Evolutionary conservation across 176 grass and related monocot species (phyloP), one percentile per base, ranked within the genome.

Genomic region (Dendrocalamus sinicus): DNA sequence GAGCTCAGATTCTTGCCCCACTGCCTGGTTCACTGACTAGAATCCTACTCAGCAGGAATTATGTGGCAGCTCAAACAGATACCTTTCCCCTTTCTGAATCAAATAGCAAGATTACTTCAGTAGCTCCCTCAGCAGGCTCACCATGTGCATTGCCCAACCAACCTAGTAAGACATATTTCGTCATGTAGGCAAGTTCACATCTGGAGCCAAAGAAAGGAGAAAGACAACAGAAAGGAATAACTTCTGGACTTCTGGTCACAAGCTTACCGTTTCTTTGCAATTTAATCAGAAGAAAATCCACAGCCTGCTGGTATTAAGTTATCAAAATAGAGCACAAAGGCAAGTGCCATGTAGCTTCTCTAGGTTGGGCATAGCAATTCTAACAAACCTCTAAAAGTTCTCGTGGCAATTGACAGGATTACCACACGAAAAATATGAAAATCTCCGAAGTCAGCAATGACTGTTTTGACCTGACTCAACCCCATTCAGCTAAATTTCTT

Each of bases 401-500:
- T 63, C 65, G 15, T 63, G 73, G 37, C 20, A 55, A 67, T 39
- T 76, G 61, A 13, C 50, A 82, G 81, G 22, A 59, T 62, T 77
- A 39, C 70, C 45, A 72, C 54, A 78, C 12, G 9, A 69, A 53
- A 61, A 43, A 32, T 53, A 54, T 57, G 48, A 9, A 70, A 64
- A 77, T 14, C 79, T 17, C 54, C 14, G 8, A 44, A 77, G 15
- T 82, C 51, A 61, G 40, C 13, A 28, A 81, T 75, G 10, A 41
- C 24, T 82, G 26, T 69, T 83, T 15, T 51, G n/a, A 78, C 41
- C 58, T 50, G 35, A 83, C 74, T 92, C 73, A 89, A 37, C 86
- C 78, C 59, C 72, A 74, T 89, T 92, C 83, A 75, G 68, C 73
- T 70, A 70, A 62, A 75, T 80, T 79, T 92, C 72, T 37, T 86